Base-by-base conservation (phyloP, 768 basidiomycete species). In the Dentipellis sp. region DNA sequence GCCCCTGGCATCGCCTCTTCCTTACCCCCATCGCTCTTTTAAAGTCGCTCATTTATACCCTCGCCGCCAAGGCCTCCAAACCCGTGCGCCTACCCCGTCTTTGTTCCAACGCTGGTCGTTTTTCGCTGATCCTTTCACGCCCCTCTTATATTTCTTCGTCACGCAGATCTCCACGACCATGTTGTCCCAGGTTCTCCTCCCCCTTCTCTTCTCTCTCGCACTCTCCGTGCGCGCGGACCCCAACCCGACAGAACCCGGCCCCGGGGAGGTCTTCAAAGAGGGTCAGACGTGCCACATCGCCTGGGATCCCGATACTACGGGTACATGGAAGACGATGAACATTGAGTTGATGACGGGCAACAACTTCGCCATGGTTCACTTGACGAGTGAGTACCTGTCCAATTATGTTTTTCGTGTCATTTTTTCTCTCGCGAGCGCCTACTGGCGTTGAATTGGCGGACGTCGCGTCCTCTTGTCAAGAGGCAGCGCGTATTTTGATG, bases 311-410 rank as follows among this genome's bases (percentile, higher is more conserved):
- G 88, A 90, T 64, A 56, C 69, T 5, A 76, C 78, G 12, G 81
- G 82, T 19, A 60, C 58, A 14, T 93, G 91, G 91, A 82, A 78
- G 65, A 67, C 72, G 58, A 89, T 86, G 82, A 70, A 75, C 59
- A 87, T 93, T 56, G 74, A 89, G 66, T 78, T 92, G 67, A 91
- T 89, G 88, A 83, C 86, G 1, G 91, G 90, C 4, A 66, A 76
- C 64, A 91, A 93, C 71, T 69, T 76, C 52, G 59, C 75, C 39
- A 91, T 91, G 88, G 64, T 81, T 40, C 78, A 75, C 62, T 60
- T 91, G 56, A 80, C 82, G 11, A 81, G 87, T 89, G 59, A 57
- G 83, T 73, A 10, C 16, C 29, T 29, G 48, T 23, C 35, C 10
- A 10, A 9, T 52, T 14, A 10, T 12, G 3, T 17, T 16, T 16